Evolutionary conservation across 345 rosid species (phyloP), one percentile per base, ranked within the genome.

Genomic region (Brassica carinata): DNA sequence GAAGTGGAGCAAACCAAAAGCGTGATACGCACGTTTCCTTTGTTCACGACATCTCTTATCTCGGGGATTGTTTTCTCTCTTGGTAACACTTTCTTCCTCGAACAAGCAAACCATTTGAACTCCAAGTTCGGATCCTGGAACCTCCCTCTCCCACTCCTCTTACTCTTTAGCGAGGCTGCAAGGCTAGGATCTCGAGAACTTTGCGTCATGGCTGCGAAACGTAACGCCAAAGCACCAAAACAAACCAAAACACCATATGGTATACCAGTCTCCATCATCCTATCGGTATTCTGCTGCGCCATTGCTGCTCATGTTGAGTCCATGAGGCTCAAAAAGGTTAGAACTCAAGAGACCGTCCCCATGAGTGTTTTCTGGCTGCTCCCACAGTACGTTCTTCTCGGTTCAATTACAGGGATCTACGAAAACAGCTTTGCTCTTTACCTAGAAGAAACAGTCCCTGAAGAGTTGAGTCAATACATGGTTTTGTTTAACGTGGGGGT

Each of bases 1-100:
- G 86, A 85, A 81, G 85, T 86, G 30, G 86, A 86, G 69, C 83
- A 75, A 79, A 82, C 84, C 1, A 83, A 85, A 77, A 68, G 77
- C 64, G 27, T 71, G 5, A 34, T 81, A 9, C 73, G 76, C 17
- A 66, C 81, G 69, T 74, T 81, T 57, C 87, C 85, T 0, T 68
- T 86, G 4, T 72, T 78, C 30, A 19, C 61, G 1, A 83, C 83
- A 36, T 83, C 85, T 67, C 71, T 86, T 29, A 73, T 83, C 3
- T 71, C 78, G 0, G 83, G 87, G 15, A 76, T 84, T 13, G 85
- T 83, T 1, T 83, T 76, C 61, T 76, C 87, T 0, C 75, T 81
- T 9, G 85, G 86, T 13, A 78, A 78, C 65, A 85, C 84, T 61
- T 84, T 75, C 82, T 86, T 83, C 66, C 73, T 86, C 8, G 81